phyloP scores from a whole-genome alignment of 345 rosid genomes.

The Bruguiera sexangula region DNA sequence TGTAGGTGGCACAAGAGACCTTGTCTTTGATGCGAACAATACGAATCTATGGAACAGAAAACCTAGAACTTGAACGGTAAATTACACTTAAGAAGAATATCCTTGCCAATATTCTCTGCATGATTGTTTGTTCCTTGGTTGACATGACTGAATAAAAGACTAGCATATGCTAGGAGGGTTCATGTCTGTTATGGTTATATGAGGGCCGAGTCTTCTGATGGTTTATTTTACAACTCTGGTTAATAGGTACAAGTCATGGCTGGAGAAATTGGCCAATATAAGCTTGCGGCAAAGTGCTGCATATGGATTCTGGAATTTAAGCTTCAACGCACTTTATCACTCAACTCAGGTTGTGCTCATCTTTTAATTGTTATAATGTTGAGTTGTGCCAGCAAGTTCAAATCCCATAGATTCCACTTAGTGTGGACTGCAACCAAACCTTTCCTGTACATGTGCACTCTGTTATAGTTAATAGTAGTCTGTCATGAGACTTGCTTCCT shows the following conservation, averaged over 20 bases:
- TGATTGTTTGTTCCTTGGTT: conserved; percentile 7
- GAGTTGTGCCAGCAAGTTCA: conserved; percentile 1
- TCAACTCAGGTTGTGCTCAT: conserved; percentile 69
- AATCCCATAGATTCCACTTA: neutral
- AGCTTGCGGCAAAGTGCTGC: conserved; percentile 97
- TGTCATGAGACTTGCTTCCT: neutral
- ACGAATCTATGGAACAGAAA: conserved; percentile 93
- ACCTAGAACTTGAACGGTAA: conserved; percentile 69
- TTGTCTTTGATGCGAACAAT: conserved; percentile 95
- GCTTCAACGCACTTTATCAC: conserved; percentile 88
- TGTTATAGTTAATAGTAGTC: neutral
- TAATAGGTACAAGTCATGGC: conserved; percentile 73
- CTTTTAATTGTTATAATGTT: conserved; percentile 6
- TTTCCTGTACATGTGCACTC: neutral
- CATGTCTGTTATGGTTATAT: conserved; percentile 8
- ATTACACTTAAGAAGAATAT: neutral
- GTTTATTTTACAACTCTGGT: conserved; percentile 20
- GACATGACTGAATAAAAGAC: neutral
- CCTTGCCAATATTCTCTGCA: conserved; percentile 4
- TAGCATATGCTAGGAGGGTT: conserved; percentile 1
- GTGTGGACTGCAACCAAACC: neutral
- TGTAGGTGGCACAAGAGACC: conserved; percentile 96
- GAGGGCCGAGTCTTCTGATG: neutral
- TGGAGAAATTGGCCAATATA: conserved; percentile 72
- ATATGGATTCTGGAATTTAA: conserved; percentile 86